These are phyloP conservation scores for Pyronema omphalodes DNA, from an alignment of 495 filamentous ascomycete species.

Conservation along the genomic window DNA sequence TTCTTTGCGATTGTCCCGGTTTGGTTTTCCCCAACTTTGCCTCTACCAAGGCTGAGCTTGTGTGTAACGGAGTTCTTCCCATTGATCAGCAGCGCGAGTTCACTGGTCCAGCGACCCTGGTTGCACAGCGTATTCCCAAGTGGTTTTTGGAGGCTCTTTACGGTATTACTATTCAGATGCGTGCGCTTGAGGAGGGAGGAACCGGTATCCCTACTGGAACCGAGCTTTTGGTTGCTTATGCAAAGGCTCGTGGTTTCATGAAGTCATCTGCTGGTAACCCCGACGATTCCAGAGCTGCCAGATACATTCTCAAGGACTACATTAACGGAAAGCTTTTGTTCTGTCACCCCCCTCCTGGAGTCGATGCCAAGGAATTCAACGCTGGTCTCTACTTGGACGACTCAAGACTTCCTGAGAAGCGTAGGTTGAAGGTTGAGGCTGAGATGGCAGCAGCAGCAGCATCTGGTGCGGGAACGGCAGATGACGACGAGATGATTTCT, in stretches of 20 bases:
- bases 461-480: conserved; percentile 21
- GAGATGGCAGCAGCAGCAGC: conserved; percentile 22
- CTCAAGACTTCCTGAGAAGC: conserved; percentile 51
- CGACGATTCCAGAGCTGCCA: conserved; percentile 79
- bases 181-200: conserved; percentile 82
- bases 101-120: conserved; percentile 68
- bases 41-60: conserved; percentile 87
- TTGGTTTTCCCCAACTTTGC: conserved; percentile 98
- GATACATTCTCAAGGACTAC: conserved; percentile 89
- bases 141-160: conserved; percentile 80
- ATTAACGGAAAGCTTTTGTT: conserved; percentile 89
- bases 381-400: conserved; percentile 62
- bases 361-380: conserved; percentile 66
- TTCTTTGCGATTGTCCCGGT: conserved; percentile 96
- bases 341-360: conserved; percentile 69
- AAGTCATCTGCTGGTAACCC: conserved; percentile 76
- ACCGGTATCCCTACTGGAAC: conserved; percentile 75
- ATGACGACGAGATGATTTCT: conserved; percentile 28
- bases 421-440: conserved; percentile 33
- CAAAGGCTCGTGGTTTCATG: conserved; percentile 69
- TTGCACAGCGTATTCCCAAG: conserved; percentile 83
- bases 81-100: conserved; percentile 95
- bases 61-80: conserved; percentile 85
- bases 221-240: conserved; percentile 75
- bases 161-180: conserved; percentile 67